phyloP scores from a whole-genome alignment of 345 rosid species.

The Pugionium dolabratum region DNA sequence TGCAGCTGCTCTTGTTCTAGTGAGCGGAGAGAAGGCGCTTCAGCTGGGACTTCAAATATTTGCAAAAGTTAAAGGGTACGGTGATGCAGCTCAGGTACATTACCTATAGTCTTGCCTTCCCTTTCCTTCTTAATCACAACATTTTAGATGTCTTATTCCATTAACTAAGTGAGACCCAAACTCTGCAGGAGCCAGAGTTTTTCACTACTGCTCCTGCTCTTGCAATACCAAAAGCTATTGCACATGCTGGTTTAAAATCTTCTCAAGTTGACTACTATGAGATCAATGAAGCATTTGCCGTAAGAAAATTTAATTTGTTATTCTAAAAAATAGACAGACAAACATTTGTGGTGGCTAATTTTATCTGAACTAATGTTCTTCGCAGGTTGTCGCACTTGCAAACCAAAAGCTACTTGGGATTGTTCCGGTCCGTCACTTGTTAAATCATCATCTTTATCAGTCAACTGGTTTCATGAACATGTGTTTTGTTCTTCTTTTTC shows the following conservation, averaged over 20 bases:
- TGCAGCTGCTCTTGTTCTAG: slow-evolving; percentile 93
- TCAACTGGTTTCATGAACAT: slow-evolving; percentile 5
- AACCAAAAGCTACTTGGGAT: slow-evolving; percentile 82
- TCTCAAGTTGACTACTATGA: slow-evolving; percentile 90
- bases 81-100: slow-evolving; percentile 94
- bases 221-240: slow-evolving; percentile 90
- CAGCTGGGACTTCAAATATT: slow-evolving; percentile 79
- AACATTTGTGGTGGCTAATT: not conserved
- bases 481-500: slow-evolving; percentile 15
- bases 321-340: not conserved
- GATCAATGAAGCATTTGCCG: slow-evolving; percentile 98
- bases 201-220: slow-evolving; percentile 97
- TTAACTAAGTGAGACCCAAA: slow-evolving; percentile 19
- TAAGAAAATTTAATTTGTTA: slow-evolving; percentile 41
- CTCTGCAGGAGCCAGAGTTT: slow-evolving; percentile 81
- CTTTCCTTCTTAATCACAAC: not conserved
- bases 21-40: slow-evolving; percentile 79
- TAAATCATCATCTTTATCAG: slow-evolving; percentile 8
- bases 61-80: slow-evolving; percentile 81
- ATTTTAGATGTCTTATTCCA: slow-evolving; percentile 12
- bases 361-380: slow-evolving; percentile 4
- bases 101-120: not conserved
- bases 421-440: slow-evolving; percentile 56
- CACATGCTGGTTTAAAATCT: slow-evolving; percentile 77
- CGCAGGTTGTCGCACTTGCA: slow-evolving; percentile 93